Evolutionary conservation across 176 grass and related monocot species (phyloP).

Genomic region (Aegilops speltoides): DNA sequence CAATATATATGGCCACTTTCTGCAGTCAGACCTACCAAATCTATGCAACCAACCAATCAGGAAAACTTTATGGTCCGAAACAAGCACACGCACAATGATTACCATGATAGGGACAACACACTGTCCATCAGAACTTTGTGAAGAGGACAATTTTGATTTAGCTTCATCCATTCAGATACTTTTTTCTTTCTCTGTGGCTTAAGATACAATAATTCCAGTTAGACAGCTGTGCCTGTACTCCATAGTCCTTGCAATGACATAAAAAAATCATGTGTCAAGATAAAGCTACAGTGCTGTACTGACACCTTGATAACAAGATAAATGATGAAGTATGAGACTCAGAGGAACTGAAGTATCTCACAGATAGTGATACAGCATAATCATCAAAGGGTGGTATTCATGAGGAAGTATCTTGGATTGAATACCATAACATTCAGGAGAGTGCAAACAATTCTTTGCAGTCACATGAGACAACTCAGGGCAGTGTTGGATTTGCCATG

Average conservation of each 20-base stretch:
- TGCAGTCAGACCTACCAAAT: slow-evolving; percentile 38
- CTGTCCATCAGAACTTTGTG: slow-evolving; percentile 6
- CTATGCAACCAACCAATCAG: slow-evolving; percentile 43
- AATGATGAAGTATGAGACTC: background rate
- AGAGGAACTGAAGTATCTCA: background rate
- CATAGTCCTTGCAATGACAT: background rate
- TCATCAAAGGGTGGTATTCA: background rate
- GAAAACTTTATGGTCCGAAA: slow-evolving; percentile 28
- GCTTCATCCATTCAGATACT: slow-evolving; percentile 3
- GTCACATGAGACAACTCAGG: background rate
- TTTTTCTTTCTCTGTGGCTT: background rate
- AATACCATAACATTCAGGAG: background rate
- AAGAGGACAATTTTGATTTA: slow-evolving; percentile 13
- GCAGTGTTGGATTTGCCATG: background rate
- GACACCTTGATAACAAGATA: slow-evolving; percentile 2
- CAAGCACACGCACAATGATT: slow-evolving; percentile 21
- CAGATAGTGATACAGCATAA: background rate
- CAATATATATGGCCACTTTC: background rate
- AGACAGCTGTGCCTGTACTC: slow-evolving; percentile 1
- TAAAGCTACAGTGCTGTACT: background rate
- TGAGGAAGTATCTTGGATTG: background rate
- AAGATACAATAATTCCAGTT: slow-evolving; percentile 18
- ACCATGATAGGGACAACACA: slow-evolving; percentile 23
- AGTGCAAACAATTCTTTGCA: background rate
- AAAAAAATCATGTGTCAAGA: slow-evolving; percentile 1